Evolutionary conservation across 1,139 yeast genomes (phyloP).

Genomic region (Debaryomyces robertsiae): DNA sequence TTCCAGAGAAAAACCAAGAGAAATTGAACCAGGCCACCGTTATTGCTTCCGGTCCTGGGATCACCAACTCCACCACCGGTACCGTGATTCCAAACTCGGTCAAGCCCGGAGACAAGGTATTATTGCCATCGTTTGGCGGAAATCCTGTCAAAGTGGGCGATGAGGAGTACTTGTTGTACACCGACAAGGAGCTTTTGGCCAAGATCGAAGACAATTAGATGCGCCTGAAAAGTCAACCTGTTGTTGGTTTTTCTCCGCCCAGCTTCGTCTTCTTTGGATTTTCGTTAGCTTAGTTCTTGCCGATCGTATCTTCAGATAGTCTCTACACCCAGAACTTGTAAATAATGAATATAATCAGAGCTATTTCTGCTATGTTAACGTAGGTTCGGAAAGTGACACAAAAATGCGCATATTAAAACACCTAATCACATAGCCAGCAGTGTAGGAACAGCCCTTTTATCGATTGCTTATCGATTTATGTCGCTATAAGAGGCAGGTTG

Average conservation of each 20-base stretch:
- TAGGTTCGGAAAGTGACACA: constrained; percentile 3
- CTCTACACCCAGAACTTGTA: constrained; percentile 5
- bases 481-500: not conserved
- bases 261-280: too few relatives aligned
- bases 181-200: constrained; percentile 94
- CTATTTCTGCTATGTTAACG: not conserved
- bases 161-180: constrained; percentile 71
- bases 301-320: too few relatives aligned
- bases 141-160: constrained; percentile 86
- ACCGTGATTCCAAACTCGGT: constrained; percentile 72
- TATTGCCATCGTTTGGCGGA: constrained; percentile 91
- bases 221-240: not conserved
- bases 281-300: not conserved
- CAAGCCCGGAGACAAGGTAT: constrained; percentile 85
- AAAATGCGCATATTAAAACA: constrained; percentile 4
- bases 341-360: constrained; percentile 5
- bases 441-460: not conserved
- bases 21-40: constrained; percentile 85
- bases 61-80: constrained; percentile 63
- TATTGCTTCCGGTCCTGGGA: constrained; percentile 84
- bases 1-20: constrained; percentile 96
- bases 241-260: too few relatives aligned
- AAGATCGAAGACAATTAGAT: constrained; percentile 56
- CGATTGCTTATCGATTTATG: too few relatives aligned
- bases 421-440: constrained; percentile 9